phyloP scores from a whole-genome alignment of 306 rosid species.

The Cercis canadensis region DNA sequence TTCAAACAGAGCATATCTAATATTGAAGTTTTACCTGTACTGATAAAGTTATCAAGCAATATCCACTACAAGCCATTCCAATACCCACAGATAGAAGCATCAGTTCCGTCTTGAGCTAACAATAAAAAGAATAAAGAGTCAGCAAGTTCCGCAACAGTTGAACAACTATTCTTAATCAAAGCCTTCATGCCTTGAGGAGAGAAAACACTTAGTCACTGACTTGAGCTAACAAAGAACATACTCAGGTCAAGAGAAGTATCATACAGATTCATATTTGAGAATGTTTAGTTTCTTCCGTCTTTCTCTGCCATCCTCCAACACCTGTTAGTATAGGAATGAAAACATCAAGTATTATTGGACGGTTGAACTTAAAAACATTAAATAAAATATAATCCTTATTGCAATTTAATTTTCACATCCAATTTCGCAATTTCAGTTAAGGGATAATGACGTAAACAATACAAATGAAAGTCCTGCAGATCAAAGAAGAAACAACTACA shows the following conservation, averaged over 20 bases:
- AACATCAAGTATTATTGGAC: conserved; percentile 24
- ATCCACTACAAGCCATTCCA: conserved; percentile 83
- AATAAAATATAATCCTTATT: conserved; percentile 1
- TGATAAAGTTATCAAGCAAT: conserved; percentile 74
- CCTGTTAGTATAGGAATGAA: conserved; percentile 50
- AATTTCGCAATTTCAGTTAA: conserved; percentile 13
- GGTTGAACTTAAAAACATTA: conserved; percentile 6
- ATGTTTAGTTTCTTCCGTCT: conserved; percentile 78
- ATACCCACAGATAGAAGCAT: conserved; percentile 78
- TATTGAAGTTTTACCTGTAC: conserved; percentile 66
- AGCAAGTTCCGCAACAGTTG: conserved; percentile 29
- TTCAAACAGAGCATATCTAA: conserved; percentile 11
- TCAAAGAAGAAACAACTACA: conserved; percentile 22
- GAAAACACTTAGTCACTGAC: conserved; percentile 24
- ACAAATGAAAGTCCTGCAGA: not conserved
- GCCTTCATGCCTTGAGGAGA: conserved; percentile 21
- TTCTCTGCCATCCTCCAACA: conserved; percentile 66
- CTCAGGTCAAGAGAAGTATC: conserved; percentile 58
- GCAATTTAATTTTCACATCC: conserved; percentile 20
- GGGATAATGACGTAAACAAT: conserved; percentile 5
- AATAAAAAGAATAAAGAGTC: conserved; percentile 36
- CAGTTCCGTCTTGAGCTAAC: conserved; percentile 89
- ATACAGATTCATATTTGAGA: conserved; percentile 94
- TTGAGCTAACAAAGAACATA: conserved; percentile 48
- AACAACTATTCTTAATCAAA: conserved; percentile 25